Conservation (phyloP, 306 rosid species). For the Pterocarpus santalinus region DNA sequence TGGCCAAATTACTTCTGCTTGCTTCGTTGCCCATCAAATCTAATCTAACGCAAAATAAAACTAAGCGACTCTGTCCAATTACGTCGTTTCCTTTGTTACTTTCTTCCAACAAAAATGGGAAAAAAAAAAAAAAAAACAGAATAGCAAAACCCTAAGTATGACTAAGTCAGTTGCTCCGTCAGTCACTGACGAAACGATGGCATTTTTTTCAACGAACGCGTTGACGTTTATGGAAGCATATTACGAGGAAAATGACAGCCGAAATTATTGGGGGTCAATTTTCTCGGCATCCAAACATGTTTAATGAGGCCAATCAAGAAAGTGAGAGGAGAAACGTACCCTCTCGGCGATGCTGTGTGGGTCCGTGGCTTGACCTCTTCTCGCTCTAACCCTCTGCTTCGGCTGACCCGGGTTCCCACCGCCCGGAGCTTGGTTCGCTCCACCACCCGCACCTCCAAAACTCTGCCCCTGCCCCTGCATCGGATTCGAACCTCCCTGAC, state of each 20-base stretch:
- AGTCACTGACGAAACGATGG: neutral
- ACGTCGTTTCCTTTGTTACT: neutral
- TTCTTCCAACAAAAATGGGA: neutral
- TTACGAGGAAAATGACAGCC: constrained; percentile 41
- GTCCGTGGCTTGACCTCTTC: constrained; percentile 98
- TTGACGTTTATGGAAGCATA: neutral
- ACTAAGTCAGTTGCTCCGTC: too few species aligned
- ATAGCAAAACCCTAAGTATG: neutral
- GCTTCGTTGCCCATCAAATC: constrained; percentile 33
- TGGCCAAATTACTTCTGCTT: neutral
- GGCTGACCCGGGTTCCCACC: constrained; percentile 73
- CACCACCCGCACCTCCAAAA: constrained; percentile 57
- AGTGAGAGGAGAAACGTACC: constrained; percentile 49
- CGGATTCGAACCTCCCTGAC: constrained; percentile 50
- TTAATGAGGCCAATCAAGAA: neutral
- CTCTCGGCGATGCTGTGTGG: constrained; percentile 99
- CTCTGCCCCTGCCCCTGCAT: constrained; percentile 53
- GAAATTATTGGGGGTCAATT: constrained; percentile 22
- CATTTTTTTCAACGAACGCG: constrained; percentile 17
- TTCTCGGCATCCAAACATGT: constrained; percentile 46
- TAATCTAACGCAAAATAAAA: constrained; percentile 5
- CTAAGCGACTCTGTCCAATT: neutral
- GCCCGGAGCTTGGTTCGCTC: constrained; percentile 59
- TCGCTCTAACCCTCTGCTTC: constrained; percentile 89
- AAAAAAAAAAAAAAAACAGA: neutral